Evolutionary conservation across 345 rosid genomes (phyloP), one percentile per base, ranked within the genome.

Genomic region (Brassica nigra): DNA sequence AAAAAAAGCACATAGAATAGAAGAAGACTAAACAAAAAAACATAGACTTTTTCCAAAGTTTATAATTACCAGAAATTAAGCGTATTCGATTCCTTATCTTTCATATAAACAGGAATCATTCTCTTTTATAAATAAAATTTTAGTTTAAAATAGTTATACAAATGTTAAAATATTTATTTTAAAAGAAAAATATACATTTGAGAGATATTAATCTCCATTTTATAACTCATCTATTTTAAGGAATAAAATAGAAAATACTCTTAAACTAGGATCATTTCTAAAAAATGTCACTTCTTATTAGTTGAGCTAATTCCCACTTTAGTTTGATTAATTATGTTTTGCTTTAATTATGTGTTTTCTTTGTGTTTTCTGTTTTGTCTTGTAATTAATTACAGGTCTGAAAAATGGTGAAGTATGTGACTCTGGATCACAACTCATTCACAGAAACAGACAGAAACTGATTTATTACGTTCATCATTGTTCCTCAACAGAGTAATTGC

Each of bases 311-410:
- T 78, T 34, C 58, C 55, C 70, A 77, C 75, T 62, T 77, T 47
- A 36, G 68, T 23, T 70, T 77, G 27, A 23, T 64, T 70, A 30
- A 61, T 54, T 16, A 23, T 23, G 34, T 65, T 55, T 9, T 74
- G 20, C 4, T 49, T 68, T 68, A 66, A 20, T 59, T 67, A 36
- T 34, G 66, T 78, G 67, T 74, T 68, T 62, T 79, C 15, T 55
- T 62, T 62, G 64, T 69, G 11, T 31, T 67, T 59, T 80, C 57
- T 80, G 31, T 63, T 63, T 70, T 75, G 52, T 66, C 76, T 62
- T 75, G 66, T 80, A 75, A 55, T 76, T 70, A 66, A 80, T 70
- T 66, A 75, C 72, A 75, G 76, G 80, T 64, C 76, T 75, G 72
- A 55, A 70, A 63, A 64, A 54, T 57, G 47, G 76, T 31, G 68